Conservation (phyloP, 2,329 filamentous ascomycete species). For the Monilinia laxa region DNA sequence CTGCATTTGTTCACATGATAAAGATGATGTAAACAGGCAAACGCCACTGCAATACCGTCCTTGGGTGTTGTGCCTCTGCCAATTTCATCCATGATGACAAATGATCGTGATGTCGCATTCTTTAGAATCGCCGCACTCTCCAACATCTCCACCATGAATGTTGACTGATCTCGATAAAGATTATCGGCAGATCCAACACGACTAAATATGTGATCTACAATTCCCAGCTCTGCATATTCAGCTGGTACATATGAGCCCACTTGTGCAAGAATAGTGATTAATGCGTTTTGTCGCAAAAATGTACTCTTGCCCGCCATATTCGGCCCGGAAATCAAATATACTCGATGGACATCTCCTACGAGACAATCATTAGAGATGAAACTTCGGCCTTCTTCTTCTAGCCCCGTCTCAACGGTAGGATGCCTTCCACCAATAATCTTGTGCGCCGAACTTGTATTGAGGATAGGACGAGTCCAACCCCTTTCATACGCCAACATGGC, state of each 20-base stretch:
- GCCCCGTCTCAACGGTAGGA: slow-evolving; percentile 83
- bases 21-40: slow-evolving; percentile 82
- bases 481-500: slow-evolving; percentile 76
- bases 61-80: slow-evolving; percentile 91
- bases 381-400: slow-evolving; percentile 73
- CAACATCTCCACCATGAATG: slow-evolving; percentile 99
- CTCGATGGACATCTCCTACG: slow-evolving; percentile 64
- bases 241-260: slow-evolving; percentile 92
- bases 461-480: slow-evolving; percentile 67
- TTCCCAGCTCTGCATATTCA: slow-evolving; percentile 76
- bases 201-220: slow-evolving; percentile 96
- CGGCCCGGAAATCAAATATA: slow-evolving; percentile 75
- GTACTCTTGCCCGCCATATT: slow-evolving; percentile 99
- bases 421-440: slow-evolving; percentile 84
- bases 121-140: slow-evolving; percentile 90
- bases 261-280: slow-evolving; percentile 92
- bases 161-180: slow-evolving; percentile 90
- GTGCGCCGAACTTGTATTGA: slow-evolving; percentile 66
- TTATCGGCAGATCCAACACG: slow-evolving; percentile 93
- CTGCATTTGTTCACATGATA: slow-evolving; percentile 75
- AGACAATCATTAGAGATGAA: slow-evolving; percentile 88
- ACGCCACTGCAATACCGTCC: slow-evolving; percentile 87
- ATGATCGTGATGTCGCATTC: slow-evolving; percentile 76
- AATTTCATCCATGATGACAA: slow-evolving; percentile 98
- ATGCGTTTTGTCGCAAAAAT: slow-evolving; percentile 90